Base-by-base conservation (phyloP, 73 alveolate species). In the Breviolum minutum region DNA sequence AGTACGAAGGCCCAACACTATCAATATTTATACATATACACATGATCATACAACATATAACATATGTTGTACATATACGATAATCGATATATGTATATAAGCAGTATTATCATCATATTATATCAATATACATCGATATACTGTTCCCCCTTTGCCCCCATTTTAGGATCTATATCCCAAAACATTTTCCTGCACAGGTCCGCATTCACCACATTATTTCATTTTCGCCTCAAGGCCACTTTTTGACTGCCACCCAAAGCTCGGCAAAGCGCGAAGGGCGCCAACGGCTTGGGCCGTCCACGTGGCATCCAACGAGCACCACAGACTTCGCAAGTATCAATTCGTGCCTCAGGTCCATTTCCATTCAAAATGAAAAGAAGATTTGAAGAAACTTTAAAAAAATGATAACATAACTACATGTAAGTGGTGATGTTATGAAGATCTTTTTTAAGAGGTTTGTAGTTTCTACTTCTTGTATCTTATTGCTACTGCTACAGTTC, bases 301-400 rank as follows among this genome's bases (percentile, higher is more conserved):
- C 63, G 86, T 62, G 87, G 13, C 87, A 30, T 22, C 30, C 68
- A 62, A 27, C 97, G 83, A 19, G 97, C 97, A 5, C 97, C 97
- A 63, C 97, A 90, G 61, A 90, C 97, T 76, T 90, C 97, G 80
- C 97, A 90, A 20, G 88, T 71, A 76, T 90, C 82, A 63, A 90
- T 48, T 62, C 97, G 97, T 9, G 97, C 97, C 84, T 90, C 76
- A 69, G 84, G 13, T n/a, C 54, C 54, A 40, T 40, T 40, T 40
- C 54, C 54, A 40, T 40, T 40, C 54, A 40, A 40, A 40, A 40
- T 40, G 54, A 40, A 3, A 40, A 3, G 54, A 40, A 40, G 54
- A 40, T 40, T 40, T 40, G 54, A 40, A 40, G 0, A 40, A 40
- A 40, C 0, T 3, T 2, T 40, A 40, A 40, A 40, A 40, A 40